phyloP scores from a whole-genome alignment of 2,329 filamentous ascomycete species.

The Acrocalymma vagum region DNA sequence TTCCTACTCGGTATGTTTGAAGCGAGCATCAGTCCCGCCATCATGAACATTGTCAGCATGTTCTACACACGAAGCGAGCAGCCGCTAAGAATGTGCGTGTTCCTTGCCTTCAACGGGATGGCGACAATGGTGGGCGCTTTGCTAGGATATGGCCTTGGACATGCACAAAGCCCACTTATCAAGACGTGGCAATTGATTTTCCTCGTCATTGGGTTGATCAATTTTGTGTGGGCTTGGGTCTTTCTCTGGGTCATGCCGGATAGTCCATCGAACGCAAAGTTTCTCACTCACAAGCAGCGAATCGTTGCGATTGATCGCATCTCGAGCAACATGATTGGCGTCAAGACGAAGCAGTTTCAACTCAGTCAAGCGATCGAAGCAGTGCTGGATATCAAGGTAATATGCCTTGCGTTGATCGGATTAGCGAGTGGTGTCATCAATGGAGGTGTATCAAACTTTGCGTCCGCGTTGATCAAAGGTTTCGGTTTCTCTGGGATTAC shows the following conservation, averaged over 20 bases:
- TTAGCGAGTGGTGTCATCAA: conserved; percentile 58
- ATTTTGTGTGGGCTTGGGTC: conserved; percentile 46
- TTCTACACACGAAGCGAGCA: conserved; percentile 47
- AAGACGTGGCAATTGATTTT: conserved; percentile 49
- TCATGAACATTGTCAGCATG: conserved; percentile 50
- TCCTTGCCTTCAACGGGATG: conserved; percentile 50
- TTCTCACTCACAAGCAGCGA: conserved; percentile 49
- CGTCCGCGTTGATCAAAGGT: conserved; percentile 56
- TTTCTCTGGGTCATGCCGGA: conserved; percentile 50
- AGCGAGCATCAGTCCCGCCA: conserved; percentile 42
- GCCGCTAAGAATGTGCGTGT: conserved; percentile 56
- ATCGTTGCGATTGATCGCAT: conserved; percentile 52
- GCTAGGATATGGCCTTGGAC: conserved; percentile 46
- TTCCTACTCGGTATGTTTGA: conserved; percentile 50
- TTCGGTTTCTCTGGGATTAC: conserved; percentile 53
- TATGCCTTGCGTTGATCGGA: conserved; percentile 52
- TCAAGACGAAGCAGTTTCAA: conserved; percentile 51
- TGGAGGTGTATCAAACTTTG: conserved; percentile 61
- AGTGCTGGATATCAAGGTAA: conserved; percentile 49
- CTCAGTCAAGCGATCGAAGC: conserved; percentile 50
- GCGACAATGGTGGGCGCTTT: conserved; percentile 48
- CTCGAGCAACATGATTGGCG: conserved; percentile 51
- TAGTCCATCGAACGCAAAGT: conserved; percentile 44
- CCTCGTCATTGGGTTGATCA: conserved; percentile 46
- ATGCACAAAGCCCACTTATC: conserved; percentile 32